phyloP scores from a whole-genome alignment of 2,329 filamentous ascomycete species.

The Trichoderma pleuroti region DNA sequence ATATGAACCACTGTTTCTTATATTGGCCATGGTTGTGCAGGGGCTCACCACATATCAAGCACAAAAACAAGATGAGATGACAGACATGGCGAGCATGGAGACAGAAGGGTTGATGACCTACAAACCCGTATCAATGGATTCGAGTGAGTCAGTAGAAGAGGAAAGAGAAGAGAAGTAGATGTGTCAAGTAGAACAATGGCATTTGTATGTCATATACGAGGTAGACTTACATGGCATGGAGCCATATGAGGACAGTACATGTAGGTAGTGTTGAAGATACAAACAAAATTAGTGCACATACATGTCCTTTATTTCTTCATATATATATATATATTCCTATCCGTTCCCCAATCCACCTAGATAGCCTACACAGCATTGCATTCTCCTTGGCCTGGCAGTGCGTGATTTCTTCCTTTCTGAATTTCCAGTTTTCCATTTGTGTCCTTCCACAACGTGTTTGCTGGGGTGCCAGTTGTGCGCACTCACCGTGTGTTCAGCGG shows the following conservation, averaged over 20 bases:
- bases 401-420: neutral
- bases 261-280: neutral
- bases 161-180: neutral
- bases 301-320: neutral
- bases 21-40: neutral
- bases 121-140: neutral
- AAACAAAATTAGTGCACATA: neutral
- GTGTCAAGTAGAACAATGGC: neutral
- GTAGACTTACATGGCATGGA: neutral
- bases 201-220: neutral
- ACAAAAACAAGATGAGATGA: neutral
- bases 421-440: neutral
- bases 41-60: neutral
- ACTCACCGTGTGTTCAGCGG: neutral
- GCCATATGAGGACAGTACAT: neutral
- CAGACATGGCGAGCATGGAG: neutral
- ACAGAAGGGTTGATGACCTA: neutral
- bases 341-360: neutral
- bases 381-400: neutral
- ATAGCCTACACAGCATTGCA: neutral
- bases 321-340: neutral
- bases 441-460: neutral
- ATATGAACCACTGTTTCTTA: neutral
- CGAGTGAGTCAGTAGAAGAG: neutral
- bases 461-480: neutral